These are phyloP conservation scores for Verticillium alfalfae DNA, from an alignment of 2,329 filamentous ascomycete genomes.

Conservation along the genomic window DNA sequence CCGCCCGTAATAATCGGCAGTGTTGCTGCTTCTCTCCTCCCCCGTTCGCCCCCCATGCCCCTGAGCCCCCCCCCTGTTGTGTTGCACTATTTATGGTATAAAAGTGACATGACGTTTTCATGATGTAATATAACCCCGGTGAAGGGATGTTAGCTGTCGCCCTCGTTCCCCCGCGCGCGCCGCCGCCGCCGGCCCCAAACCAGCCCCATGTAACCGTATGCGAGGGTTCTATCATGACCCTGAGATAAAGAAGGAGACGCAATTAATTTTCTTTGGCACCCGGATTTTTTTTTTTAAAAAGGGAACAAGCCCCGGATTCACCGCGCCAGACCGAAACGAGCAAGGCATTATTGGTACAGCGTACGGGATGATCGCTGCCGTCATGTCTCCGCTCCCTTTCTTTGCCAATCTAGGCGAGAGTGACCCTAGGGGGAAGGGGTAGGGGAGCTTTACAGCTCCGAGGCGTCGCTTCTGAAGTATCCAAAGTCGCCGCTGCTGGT, in stretches of 20 bases:
- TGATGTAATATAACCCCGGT: background rate
- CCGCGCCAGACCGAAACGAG: no score
- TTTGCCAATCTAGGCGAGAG: no score
- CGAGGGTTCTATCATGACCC: background rate
- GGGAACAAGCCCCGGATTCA: no score
- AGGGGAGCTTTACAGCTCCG: background rate
- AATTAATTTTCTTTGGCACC: no score
- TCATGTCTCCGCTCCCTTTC: no score
- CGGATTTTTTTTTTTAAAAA: background rate
- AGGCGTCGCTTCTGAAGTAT: background rate
- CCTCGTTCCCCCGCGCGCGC: background rate
- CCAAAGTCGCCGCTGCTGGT: constrained; percentile 1
- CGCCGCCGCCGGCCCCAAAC: no score
- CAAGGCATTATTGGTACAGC: no score
- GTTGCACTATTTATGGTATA: background rate
- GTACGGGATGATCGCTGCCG: background rate
- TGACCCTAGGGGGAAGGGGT: no score
- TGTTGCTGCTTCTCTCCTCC: no score
- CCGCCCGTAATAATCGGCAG: no score
- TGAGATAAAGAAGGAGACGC: no score
- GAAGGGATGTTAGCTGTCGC: background rate
- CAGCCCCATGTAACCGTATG: background rate
- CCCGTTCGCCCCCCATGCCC: background rate
- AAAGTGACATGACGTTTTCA: background rate
- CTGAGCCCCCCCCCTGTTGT: background rate